phyloP scores from a whole-genome alignment of 2,329 filamentous ascomycete species.

The Pyrenochaeta sp. region DNA sequence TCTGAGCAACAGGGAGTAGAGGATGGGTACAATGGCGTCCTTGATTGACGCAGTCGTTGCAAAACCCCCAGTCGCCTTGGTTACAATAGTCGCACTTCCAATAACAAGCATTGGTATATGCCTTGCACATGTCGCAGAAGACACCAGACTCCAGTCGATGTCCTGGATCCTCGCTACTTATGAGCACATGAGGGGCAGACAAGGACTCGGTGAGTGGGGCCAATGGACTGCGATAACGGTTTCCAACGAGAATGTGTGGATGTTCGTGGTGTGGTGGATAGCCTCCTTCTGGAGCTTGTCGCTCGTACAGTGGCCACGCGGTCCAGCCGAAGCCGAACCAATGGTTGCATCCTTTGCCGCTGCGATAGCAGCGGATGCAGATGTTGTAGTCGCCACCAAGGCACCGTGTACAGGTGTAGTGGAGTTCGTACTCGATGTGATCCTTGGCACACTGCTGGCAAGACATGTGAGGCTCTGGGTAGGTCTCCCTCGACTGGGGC shows the following conservation, averaged over 20 bases:
- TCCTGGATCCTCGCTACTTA: conserved; percentile 73
- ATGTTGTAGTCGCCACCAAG: conserved; percentile 77
- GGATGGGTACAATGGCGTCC: conserved; percentile 83
- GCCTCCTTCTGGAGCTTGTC: conserved; percentile 52
- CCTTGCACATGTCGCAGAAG: conserved; percentile 81
- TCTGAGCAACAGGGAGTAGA: conserved; percentile 77
- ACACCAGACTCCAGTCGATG: conserved; percentile 77
- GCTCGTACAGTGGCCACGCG: conserved; percentile 72
- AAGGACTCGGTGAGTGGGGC: conserved; percentile 32
- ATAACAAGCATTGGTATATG: conserved; percentile 81
- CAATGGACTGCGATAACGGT: conserved; percentile 51
- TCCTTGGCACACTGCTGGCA: conserved; percentile 75
- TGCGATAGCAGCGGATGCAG: conserved; percentile 81
- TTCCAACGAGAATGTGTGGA: conserved; percentile 63
- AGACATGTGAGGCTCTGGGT: conserved; percentile 74
- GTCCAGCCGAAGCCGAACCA: conserved; percentile 88
- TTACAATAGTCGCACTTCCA: conserved; percentile 92
- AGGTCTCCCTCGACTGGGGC: conserved; percentile 48
- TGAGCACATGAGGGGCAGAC: conserved; percentile 26
- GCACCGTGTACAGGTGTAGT: conserved; percentile 83
- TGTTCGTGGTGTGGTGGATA: conserved; percentile 53
- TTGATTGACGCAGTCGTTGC: conserved; percentile 84
- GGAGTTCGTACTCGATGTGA: conserved; percentile 84
- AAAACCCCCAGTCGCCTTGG: conserved; percentile 94
- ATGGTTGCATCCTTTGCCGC: conserved; percentile 78